These are phyloP conservation scores for Lojkania enalia DNA, from an alignment of 2,329 filamentous ascomycete genomes.

Conservation along the genomic window DNA sequence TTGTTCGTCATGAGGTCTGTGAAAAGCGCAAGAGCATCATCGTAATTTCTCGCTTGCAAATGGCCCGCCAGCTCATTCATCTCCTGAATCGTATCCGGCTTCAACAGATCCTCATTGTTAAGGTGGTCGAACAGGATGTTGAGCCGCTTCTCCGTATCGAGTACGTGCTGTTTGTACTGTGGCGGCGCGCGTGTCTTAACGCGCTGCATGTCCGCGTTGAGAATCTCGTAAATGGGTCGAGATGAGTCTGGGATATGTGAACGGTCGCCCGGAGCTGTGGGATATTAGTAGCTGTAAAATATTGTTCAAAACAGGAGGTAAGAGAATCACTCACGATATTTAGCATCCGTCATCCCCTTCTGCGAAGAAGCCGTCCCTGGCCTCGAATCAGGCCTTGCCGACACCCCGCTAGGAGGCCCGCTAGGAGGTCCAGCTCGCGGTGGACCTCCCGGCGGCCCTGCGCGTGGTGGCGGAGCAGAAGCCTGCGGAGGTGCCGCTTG, in stretches of 20 bases:
- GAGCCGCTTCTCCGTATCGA: constrained; percentile 87
- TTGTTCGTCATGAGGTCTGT: constrained; percentile 53
- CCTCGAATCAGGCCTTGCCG: constrained; percentile 45
- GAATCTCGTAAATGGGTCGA: constrained; percentile 76
- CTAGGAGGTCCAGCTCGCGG: constrained; percentile 49
- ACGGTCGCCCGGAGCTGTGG: constrained; percentile 72
- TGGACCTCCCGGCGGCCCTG: constrained; percentile 47
- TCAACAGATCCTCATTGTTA: constrained; percentile 91
- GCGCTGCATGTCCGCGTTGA: constrained; percentile 83
- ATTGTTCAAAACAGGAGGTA: neutral
- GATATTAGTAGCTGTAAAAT: constrained; percentile 19
- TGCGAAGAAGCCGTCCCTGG: constrained; percentile 57
- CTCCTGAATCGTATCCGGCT: constrained; percentile 73
- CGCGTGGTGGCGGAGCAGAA: constrained; percentile 47
- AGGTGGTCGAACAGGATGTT: constrained; percentile 95
- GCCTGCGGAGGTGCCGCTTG: constrained; percentile 43
- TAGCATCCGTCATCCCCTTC: constrained; percentile 55
- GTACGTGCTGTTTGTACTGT: constrained; percentile 85
- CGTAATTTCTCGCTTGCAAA: constrained; percentile 49
- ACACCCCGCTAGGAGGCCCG: constrained; percentile 46
- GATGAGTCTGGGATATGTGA: constrained; percentile 82
- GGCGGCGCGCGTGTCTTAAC: constrained; percentile 83
- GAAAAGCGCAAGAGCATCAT: constrained; percentile 50
- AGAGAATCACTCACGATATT: constrained; percentile 65
- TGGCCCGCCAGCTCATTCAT: constrained; percentile 59